Conservation (phyloP, 2,329 filamentous ascomycete genomes). For the Aureobasidium subglaciale region DNA sequence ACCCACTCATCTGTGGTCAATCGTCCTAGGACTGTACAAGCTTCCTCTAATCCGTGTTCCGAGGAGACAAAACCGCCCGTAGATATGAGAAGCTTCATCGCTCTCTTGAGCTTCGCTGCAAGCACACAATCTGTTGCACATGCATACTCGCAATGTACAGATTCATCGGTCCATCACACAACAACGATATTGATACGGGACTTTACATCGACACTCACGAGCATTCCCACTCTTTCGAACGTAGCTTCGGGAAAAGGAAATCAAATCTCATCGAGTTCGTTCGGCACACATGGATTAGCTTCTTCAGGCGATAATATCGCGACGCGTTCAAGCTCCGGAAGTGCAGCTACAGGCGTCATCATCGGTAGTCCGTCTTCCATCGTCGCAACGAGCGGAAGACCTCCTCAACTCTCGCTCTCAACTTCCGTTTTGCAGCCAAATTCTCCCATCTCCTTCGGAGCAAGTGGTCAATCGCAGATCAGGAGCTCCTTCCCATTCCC, state of each 20-base stretch:
- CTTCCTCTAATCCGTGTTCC: too few relatives aligned
- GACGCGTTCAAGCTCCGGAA: too few relatives aligned
- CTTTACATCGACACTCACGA: not conserved
- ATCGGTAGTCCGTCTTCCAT: too few relatives aligned
- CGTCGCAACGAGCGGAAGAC: too few relatives aligned
- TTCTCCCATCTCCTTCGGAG: not conserved
- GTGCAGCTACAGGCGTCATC: too few relatives aligned
- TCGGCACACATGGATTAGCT: not conserved
- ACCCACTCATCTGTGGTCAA: too few relatives aligned
- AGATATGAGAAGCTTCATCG: not conserved
- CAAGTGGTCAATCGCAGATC: not conserved
- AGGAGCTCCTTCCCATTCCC: not conserved
- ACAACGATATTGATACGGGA: not conserved
- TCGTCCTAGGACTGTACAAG: not conserved
- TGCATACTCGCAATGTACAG: not conserved
- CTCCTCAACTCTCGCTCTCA: too few relatives aligned
- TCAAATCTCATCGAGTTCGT: not conserved
- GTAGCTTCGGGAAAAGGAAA: not conserved
- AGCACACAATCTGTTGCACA: not conserved
- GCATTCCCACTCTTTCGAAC: not conserved
- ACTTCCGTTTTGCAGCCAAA: too few relatives aligned
- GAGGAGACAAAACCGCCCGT: too few relatives aligned
- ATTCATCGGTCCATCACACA: not conserved
- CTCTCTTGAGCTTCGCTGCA: not conserved
- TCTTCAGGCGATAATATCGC: not conserved